Percentiles rank a stretch among this genome's conserved stretches.
phyloP scores from a whole-genome alignment of 2,329 filamentous ascomycete species.

The Lojkania enalia region DNA sequence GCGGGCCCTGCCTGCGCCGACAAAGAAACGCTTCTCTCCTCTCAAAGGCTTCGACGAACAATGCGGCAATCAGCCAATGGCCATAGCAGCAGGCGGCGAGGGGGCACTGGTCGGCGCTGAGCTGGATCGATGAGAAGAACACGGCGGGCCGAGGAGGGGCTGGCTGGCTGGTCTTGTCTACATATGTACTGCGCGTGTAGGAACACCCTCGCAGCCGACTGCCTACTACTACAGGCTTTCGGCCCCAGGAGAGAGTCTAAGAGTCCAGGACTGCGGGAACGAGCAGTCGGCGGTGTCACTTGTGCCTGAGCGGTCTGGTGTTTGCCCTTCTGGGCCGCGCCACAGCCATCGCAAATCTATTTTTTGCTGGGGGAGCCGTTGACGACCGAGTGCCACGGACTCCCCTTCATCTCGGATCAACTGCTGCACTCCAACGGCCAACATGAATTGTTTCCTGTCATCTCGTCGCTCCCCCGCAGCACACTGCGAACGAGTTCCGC shows the following conservation, averaged over 20 bases:
- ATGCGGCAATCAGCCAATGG: neutral
- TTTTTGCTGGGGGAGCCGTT: conserved; percentile 10
- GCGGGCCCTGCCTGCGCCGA: neutral
- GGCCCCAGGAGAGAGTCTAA: neutral
- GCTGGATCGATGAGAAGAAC: neutral
- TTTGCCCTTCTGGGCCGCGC: conserved; percentile 4
- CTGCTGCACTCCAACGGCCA: conserved; percentile 10
- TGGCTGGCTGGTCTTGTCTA: neutral
- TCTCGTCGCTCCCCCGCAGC: conserved; percentile 6
- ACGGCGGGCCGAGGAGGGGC: neutral
- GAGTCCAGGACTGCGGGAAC: conserved; percentile 1
- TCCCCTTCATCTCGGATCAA: conserved; percentile 11
- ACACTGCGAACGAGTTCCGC: conserved; percentile 18
- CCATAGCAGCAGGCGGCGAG: neutral
- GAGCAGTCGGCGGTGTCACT: neutral
- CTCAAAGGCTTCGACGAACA: neutral
- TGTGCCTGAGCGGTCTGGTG: neutral
- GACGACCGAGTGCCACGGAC: neutral
- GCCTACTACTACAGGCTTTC: neutral
- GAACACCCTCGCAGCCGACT: neutral
- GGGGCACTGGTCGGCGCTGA: neutral
- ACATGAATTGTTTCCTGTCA: conserved; percentile 4
- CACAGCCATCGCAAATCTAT: conserved; percentile 17
- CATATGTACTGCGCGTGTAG: neutral
- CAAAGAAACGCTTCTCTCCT: conserved; percentile 1